Conservation (phyloP, 495 filamentous ascomycete genomes). For the Neurospora sublineolata region DNA sequence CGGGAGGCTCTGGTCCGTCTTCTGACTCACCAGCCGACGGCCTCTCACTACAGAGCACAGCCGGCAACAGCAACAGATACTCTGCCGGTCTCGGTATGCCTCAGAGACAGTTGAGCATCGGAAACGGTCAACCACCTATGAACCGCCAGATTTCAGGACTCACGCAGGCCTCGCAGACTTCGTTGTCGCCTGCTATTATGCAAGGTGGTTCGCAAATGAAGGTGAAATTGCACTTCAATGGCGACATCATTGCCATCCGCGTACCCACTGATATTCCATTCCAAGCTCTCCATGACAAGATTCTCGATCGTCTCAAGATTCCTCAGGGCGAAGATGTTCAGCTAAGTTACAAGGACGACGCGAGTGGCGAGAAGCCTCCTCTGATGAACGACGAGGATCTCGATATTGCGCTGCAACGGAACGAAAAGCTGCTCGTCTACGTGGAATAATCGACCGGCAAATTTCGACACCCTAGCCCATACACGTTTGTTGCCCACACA, state of each 20-base stretch:
- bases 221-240: constrained; percentile 86
- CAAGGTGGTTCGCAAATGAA: constrained; percentile 49
- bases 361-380: constrained; percentile 57
- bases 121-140: constrained; percentile 48
- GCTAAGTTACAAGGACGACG: constrained; percentile 80
- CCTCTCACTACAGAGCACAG: constrained; percentile 67
- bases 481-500: background rate
- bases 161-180: constrained; percentile 55
- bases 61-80: constrained; percentile 38
- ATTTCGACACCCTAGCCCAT: background rate
- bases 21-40: constrained; percentile 44
- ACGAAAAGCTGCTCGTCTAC: constrained; percentile 75
- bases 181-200: constrained; percentile 37
- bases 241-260: constrained; percentile 83
- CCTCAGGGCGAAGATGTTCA: constrained; percentile 50
- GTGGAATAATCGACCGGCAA: constrained; percentile 36
- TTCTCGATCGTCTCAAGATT: constrained; percentile 66
- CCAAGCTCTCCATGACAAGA: constrained; percentile 68
- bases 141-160: constrained; percentile 63
- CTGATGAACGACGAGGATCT: constrained; percentile 72
- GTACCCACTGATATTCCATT: constrained; percentile 71
- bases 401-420: constrained; percentile 64
- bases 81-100: constrained; percentile 45
- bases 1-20: constrained; percentile 60
- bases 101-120: constrained; percentile 40